Evolutionary conservation across 2,329 filamentous ascomycete genomes (phyloP).

Genomic region (Ceratocystis albifundus): DNA sequence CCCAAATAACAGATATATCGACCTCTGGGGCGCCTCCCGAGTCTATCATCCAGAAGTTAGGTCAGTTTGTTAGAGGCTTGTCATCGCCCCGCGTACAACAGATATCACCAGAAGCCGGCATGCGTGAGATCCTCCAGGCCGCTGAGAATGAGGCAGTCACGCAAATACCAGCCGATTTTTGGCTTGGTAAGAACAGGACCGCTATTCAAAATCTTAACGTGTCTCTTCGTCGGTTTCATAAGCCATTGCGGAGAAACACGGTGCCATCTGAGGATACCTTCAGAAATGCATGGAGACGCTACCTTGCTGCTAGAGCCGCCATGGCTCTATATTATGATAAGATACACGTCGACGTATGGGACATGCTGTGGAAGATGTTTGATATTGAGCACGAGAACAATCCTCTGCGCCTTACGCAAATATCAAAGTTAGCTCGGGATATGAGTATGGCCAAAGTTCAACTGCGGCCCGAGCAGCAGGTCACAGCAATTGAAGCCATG

Average conservation of each 20-base stretch:
- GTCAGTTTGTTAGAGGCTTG: slow-evolving; percentile 19
- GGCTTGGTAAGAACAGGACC: background rate
- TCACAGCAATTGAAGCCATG: slow-evolving; percentile 57
- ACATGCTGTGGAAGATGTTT: slow-evolving; percentile 53
- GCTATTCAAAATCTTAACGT: slow-evolving; percentile 20
- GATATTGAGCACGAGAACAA: slow-evolving; percentile 42
- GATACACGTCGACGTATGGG: slow-evolving; percentile 51
- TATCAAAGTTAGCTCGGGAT: slow-evolving; percentile 53
- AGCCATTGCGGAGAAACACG: slow-evolving; percentile 19
- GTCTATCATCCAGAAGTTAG: slow-evolving; percentile 19
- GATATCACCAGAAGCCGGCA: background rate
- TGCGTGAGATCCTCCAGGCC: slow-evolving; percentile 19
- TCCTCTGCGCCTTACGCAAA: slow-evolving; percentile 47
- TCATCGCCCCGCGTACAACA: slow-evolving; percentile 17
- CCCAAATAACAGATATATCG: slow-evolving; percentile 16
- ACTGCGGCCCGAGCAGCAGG: slow-evolving; percentile 46
- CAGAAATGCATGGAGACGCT: slow-evolving; percentile 39
- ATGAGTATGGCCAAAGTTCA: slow-evolving; percentile 48
- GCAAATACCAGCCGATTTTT: slow-evolving; percentile 13
- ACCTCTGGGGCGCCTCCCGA: slow-evolving; percentile 17
- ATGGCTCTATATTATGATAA: slow-evolving; percentile 39
- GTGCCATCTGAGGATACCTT: slow-evolving; percentile 30
- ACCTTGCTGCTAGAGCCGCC: slow-evolving; percentile 36
- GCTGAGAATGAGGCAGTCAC: slow-evolving; percentile 18
- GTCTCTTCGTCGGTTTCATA: slow-evolving; percentile 21